Evolutionary conservation across 2,329 filamentous ascomycete genomes (phyloP).

Genomic region (Ploettnerulaceae sp.): DNA sequence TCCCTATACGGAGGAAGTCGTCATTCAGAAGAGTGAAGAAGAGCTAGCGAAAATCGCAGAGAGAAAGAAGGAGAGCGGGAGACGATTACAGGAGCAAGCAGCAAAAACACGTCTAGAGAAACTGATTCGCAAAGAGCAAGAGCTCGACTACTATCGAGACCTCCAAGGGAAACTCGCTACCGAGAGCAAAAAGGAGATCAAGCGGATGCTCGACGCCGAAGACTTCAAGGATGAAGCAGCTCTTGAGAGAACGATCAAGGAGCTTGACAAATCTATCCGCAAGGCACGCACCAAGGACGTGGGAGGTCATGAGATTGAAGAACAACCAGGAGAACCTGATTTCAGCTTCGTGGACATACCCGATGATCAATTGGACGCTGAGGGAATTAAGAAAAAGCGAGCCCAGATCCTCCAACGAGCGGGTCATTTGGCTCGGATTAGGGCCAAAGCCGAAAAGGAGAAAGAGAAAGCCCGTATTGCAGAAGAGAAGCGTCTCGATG

Average conservation of each 20-base stretch:
- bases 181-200: conserved; percentile 86
- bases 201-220: conserved; percentile 78
- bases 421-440: conserved; percentile 84
- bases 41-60: conserved; percentile 87
- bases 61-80: conserved; percentile 89
- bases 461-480: conserved; percentile 79
- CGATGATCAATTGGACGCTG: conserved; percentile 90
- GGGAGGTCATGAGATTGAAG: conserved; percentile 73
- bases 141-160: conserved; percentile 88
- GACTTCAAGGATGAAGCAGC: conserved; percentile 89
- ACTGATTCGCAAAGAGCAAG: conserved; percentile 90
- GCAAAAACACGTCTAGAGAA: conserved; percentile 97
- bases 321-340: conserved; percentile 71
- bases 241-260: conserved; percentile 77
- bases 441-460: conserved; percentile 96
- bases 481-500: conserved; percentile 79
- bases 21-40: conserved; percentile 89
- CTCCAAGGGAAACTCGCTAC: conserved; percentile 67
- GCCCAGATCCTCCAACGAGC: conserved; percentile 91
- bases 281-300: conserved; percentile 92
- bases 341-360: conserved; percentile 86
- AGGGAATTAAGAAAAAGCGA: conserved; percentile 83
- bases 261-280: conserved; percentile 84
- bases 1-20: conserved; percentile 85
- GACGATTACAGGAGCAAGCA: conserved; percentile 88